Evolutionary conservation across 768 basidiomycete genomes (phyloP), one percentile per base, ranked within the genome.

Genomic region (Ramaria rubella): DNA sequence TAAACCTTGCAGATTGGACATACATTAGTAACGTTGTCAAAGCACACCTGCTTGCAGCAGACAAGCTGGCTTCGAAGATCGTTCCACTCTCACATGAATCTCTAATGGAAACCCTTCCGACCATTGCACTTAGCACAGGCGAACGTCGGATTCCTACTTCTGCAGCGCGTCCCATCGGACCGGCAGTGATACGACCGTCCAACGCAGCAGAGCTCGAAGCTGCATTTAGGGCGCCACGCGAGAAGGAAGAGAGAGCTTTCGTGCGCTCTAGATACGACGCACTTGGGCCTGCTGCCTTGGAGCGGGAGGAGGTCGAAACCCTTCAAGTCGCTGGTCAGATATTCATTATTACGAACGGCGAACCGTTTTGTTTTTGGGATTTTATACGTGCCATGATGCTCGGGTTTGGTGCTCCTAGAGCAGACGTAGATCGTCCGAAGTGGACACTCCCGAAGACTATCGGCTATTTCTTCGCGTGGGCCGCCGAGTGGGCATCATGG

Each of bases 291-390:
- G 67, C 70, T 27, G 76, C 78, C 14, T 71, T 91, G 54, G 77
- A 74, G 29, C 74, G 78, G 44, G 73, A 77, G 5, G 59, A 65
- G 19, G 68, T 68, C 0, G 78, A 79, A 50, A 82, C 85, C 7
- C 76, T 93, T 8, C 79, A 85, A 61, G 90, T 97, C 52, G 94
- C 92, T 4, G 95, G 95, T 0, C 90, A 97, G 68, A 90, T 73
- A 3, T 99, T 94, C 75, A 95, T 93, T 78, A 90, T 99, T 71
- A 94, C 94, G 56, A 98, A 98, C 66, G 93, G 94, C 60, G 94
- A 98, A 67, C 95, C 94, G 2, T 78, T 85, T 55, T 90, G 91
- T 70, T 97, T 97, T 75, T 99, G 95, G 95, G 94, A 96, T 72
- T 85, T 95, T 65, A 77, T 85, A 29, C 80, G 91, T 5, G 70